Percentiles rank a stretch among this genome's conserved stretches.
These are phyloP conservation scores for Camillea tinctor DNA, from an alignment of 2,329 filamentous ascomycete genomes.

Conservation along the genomic window DNA sequence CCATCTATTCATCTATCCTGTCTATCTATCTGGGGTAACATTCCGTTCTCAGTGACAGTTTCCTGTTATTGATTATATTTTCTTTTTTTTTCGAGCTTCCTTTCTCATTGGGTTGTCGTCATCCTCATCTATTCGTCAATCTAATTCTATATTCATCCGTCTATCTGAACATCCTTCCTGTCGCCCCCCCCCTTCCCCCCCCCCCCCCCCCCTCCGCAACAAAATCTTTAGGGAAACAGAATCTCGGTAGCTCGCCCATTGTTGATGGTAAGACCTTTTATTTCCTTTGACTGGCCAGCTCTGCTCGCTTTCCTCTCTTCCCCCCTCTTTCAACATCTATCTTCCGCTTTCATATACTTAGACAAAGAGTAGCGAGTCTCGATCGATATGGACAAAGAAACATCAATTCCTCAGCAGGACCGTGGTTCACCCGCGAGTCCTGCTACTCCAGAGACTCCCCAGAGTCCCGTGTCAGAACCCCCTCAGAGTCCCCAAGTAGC, in stretches of 20 bases:
- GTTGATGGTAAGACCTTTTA: not conserved
- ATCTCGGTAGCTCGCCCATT: not conserved
- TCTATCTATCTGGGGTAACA: not conserved
- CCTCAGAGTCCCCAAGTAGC: not conserved
- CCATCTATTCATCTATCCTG: too few relatives aligned
- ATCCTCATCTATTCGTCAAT: not conserved
- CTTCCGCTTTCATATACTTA: not conserved
- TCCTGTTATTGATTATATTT: not conserved
- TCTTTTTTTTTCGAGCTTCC: not conserved
- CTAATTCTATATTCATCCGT: not conserved
- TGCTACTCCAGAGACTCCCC: not conserved
- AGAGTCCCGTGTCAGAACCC: not conserved
- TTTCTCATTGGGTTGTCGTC: not conserved
- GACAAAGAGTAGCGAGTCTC: not conserved
- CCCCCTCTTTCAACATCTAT: not conserved
- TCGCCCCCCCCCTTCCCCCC: too few relatives aligned
- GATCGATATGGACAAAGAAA: not conserved
- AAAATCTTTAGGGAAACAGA: not conserved
- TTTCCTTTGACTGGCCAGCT: not conserved
- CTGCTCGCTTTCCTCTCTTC: not conserved
- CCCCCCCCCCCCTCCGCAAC: not conserved
- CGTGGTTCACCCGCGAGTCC: not conserved
- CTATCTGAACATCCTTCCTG: not conserved
- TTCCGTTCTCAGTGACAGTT: not conserved
- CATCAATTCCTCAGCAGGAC: not conserved